Conservation (phyloP, 31 red algal genomes). For the Odonthalia washingtoniensis region DNA sequence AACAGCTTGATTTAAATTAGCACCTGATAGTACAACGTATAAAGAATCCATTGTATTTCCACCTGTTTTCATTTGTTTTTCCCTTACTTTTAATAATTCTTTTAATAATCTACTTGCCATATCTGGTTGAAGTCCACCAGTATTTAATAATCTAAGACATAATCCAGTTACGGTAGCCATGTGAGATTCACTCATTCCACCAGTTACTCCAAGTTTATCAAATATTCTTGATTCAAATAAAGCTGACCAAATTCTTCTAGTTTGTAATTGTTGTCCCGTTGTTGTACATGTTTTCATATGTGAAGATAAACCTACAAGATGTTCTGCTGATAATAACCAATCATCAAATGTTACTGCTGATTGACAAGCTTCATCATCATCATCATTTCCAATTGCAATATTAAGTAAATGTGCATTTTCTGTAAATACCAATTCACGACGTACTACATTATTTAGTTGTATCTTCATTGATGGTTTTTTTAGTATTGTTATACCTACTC, state of each 20-base stretch:
- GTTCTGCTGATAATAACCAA: slow-evolving; percentile 32
- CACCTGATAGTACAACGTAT: not conserved
- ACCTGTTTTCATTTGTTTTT: not conserved
- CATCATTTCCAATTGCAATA: not conserved
- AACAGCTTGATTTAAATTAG: no score
- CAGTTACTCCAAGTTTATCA: not conserved
- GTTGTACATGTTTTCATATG: not conserved
- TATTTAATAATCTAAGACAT: slow-evolving; percentile 3
- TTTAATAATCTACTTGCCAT: not conserved
- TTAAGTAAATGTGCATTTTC: not conserved
- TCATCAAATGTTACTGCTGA: not conserved
- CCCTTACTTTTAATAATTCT: slow-evolving; percentile 17
- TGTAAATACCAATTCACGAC: slow-evolving; percentile 1
- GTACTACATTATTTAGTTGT: not conserved
- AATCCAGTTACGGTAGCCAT: slow-evolving; percentile 8
- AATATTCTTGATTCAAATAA: slow-evolving; percentile 31
- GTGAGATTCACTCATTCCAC: slow-evolving; percentile 8
- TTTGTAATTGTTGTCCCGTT: not conserved
- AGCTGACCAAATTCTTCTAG: slow-evolving; percentile 18
- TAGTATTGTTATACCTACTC: not conserved
- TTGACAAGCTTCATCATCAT: slow-evolving; percentile 23
- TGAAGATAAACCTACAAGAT: slow-evolving; percentile 6
- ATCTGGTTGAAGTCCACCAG: not conserved
- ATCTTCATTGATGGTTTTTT: not conserved
- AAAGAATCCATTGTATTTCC: slow-evolving; percentile 35